These are phyloP conservation scores for Colletotrichum spaethianum DNA, from an alignment of 2,329 filamentous ascomycete species.

Conservation along the genomic window DNA sequence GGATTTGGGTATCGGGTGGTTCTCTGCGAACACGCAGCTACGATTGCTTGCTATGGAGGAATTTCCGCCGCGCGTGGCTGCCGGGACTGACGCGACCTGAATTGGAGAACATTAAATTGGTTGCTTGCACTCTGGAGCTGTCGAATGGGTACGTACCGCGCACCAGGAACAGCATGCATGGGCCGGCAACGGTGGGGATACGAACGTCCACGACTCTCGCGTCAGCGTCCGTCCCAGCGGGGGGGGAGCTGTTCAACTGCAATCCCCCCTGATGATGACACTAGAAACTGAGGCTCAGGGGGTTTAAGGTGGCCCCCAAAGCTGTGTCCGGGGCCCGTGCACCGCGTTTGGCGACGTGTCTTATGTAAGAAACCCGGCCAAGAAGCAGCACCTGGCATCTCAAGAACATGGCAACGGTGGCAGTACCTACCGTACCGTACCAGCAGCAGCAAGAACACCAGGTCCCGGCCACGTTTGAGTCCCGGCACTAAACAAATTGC, in stretches of 20 bases:
- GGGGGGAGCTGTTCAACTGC: neutral
- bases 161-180: neutral
- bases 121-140: neutral
- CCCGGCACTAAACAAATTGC: neutral
- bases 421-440: too few species aligned
- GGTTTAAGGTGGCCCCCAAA: neutral
- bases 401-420: conserved; percentile 12
- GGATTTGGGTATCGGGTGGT: conserved; percentile 1
- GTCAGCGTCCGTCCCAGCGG: neutral
- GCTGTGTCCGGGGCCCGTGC: neutral
- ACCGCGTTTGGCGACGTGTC: neutral
- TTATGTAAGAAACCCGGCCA: neutral
- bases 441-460: neutral
- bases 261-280: neutral
- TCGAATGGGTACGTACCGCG: conserved; percentile 1
- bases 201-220: neutral
- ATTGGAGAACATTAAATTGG: conserved; percentile 10
- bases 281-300: neutral
- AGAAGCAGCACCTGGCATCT: neutral
- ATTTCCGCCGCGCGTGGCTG: conserved; percentile 6
- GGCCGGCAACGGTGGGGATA: neutral
- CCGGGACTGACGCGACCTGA: conserved; percentile 9
- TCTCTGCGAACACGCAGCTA: conserved; percentile 1
- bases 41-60: neutral
- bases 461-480: neutral